Evolutionary conservation across 1,139 yeast species (phyloP).

Genomic region (Suhomyces bokatorum): DNA sequence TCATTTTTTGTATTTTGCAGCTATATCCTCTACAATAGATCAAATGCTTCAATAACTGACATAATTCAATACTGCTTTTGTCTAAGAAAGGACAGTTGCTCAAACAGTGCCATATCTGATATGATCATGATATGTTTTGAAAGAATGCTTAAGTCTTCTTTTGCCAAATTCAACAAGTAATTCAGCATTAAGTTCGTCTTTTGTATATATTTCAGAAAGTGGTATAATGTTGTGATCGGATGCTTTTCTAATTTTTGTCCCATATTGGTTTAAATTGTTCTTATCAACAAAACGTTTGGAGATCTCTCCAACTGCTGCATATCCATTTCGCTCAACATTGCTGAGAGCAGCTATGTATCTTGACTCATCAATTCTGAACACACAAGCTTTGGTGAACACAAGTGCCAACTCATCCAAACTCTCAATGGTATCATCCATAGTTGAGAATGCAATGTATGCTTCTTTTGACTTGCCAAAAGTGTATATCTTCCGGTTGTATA

Average conservation of each 20-base stretch:
- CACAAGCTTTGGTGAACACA: neutral
- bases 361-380: neutral
- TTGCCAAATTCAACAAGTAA: neutral
- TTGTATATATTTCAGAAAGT: neutral
- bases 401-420: neutral
- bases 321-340: no score
- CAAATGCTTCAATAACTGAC: no score
- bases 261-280: neutral
- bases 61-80: no score
- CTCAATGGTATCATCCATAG: neutral
- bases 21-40: no score
- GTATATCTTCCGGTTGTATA: neutral
- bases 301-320: neutral
- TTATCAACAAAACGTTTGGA: neutral
- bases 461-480: neutral
- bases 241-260: neutral
- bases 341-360: neutral
- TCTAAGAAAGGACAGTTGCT: no score
- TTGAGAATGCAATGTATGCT: neutral
- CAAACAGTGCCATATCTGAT: neutral
- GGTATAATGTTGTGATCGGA: neutral
- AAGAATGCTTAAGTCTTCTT: neutral
- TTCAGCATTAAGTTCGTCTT: neutral
- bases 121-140: neutral
- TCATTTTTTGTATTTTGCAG: no score